These are phyloP conservation scores for Tolypocladium endophyticum DNA, from an alignment of 2,329 filamentous ascomycete genomes.

Conservation along the genomic window DNA sequence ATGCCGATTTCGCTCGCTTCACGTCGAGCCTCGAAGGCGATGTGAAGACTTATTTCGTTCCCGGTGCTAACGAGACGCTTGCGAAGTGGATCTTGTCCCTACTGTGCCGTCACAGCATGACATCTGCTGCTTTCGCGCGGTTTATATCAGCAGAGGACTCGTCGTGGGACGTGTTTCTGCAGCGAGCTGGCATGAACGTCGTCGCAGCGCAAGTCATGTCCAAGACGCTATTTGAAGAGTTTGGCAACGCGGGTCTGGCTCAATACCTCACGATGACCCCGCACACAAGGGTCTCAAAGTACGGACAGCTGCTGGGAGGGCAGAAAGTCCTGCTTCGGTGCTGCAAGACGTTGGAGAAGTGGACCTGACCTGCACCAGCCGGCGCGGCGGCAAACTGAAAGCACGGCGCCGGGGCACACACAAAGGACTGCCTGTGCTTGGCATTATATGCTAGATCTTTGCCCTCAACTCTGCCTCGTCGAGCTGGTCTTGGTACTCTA, in stretches of 20 bases:
- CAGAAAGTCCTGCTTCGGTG: slow-evolving; percentile 9
- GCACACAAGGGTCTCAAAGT: slow-evolving; percentile 13
- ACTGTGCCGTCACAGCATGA: slow-evolving; percentile 33
- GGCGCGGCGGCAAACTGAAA: neutral
- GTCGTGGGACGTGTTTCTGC: slow-evolving; percentile 26
- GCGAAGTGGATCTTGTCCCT: slow-evolving; percentile 43
- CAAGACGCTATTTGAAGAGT: slow-evolving; percentile 12
- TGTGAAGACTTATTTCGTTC: slow-evolving; percentile 34
- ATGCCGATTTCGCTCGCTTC: slow-evolving; percentile 42
- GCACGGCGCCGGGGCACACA: neutral
- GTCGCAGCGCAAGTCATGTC: slow-evolving; percentile 24
- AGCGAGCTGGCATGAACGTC: slow-evolving; percentile 24
- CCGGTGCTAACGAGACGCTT: slow-evolving; percentile 38
- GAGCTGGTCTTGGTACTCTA: neutral
- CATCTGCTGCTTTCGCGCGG: slow-evolving; percentile 15
- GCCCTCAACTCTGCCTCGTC: neutral
- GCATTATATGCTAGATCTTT: neutral
- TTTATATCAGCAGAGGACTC: slow-evolving; percentile 28
- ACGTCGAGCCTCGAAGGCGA: slow-evolving; percentile 26
- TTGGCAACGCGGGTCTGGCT: slow-evolving; percentile 16
- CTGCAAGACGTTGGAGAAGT: neutral
- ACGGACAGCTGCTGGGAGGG: slow-evolving; percentile 16
- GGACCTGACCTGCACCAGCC: neutral
- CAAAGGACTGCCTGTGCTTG: neutral
- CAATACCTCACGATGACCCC: slow-evolving; percentile 19